Conservation (phyloP, 345 rosid species). For the Aegle marmelos region DNA sequence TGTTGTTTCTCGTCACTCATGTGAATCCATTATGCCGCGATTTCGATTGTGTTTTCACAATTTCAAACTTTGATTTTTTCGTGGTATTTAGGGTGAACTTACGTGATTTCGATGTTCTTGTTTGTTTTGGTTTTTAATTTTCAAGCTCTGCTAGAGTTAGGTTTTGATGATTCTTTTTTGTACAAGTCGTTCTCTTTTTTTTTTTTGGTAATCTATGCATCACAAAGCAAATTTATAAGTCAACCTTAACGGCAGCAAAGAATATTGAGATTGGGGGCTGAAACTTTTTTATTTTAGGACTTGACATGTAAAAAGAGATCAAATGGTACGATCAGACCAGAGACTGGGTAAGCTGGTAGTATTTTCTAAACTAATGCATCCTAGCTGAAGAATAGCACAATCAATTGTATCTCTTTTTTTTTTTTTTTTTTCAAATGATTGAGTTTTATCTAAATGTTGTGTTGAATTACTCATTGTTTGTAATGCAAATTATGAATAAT, state of each 20-base stretch:
- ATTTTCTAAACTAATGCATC: slow-evolving; percentile 3
- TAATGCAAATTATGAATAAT: not conserved
- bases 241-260: not conserved
- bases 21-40: not conserved
- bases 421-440: not conserved
- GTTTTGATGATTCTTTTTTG: not conserved
- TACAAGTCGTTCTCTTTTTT: too few species aligned
- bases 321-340: slow-evolving; percentile 17
- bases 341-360: slow-evolving; percentile 28
- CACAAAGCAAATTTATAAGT: too few species aligned
- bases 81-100: too few species aligned
- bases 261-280: not conserved
- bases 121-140: too few species aligned
- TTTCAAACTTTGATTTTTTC: too few species aligned
- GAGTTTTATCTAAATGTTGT: not conserved
- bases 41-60: too few species aligned
- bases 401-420: not conserved
- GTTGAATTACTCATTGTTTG: not conserved
- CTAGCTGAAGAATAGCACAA: not conserved
- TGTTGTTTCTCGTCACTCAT: not conserved
- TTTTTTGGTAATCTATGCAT: too few species aligned
- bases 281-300: slow-evolving; percentile 37
- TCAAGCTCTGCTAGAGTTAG: too few species aligned
- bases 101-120: too few species aligned
- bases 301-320: slow-evolving; percentile 45